phyloP scores from a whole-genome alignment of 331 rosid species.

The Stylosanthes scabra region DNA sequence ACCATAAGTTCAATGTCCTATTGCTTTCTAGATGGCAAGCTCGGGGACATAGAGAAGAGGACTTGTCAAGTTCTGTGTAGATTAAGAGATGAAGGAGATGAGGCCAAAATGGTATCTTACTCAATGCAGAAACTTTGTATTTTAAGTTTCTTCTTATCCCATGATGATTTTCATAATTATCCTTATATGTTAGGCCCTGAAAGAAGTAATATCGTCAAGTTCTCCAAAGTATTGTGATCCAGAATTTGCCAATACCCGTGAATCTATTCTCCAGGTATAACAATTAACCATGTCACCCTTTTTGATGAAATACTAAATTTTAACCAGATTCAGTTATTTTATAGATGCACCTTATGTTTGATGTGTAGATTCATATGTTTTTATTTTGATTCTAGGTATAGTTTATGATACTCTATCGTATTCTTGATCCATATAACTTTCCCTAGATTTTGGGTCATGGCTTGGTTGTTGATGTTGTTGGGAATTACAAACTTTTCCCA shows the following conservation, averaged over 20 bases:
- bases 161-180: constrained; percentile 29
- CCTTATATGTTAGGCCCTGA: constrained; percentile 59
- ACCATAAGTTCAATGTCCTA: constrained; percentile 19
- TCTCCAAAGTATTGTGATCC: constrained; percentile 64
- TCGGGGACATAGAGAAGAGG: constrained; percentile 81
- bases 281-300: constrained; percentile 13
- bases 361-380: background rate
- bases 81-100: constrained; percentile 78
- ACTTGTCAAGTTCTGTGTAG: constrained; percentile 79
- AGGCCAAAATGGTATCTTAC: constrained; percentile 70
- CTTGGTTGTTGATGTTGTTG: background rate
- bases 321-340: background rate
- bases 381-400: too few species aligned
- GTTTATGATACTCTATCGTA: too few species aligned
- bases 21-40: constrained; percentile 60
- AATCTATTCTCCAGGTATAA: constrained; percentile 85
- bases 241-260: constrained; percentile 75
- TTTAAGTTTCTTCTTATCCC: constrained; percentile 22
- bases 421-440: too few species aligned
- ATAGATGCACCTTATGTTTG: constrained; percentile 22
- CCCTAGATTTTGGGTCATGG: too few species aligned
- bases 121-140: constrained; percentile 28
- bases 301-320: constrained; percentile 19
- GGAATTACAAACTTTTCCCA: background rate
- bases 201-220: constrained; percentile 70